Evolutionary conservation across 2,329 filamentous ascomycete species (phyloP).

Genomic region (Xylaria sp.): DNA sequence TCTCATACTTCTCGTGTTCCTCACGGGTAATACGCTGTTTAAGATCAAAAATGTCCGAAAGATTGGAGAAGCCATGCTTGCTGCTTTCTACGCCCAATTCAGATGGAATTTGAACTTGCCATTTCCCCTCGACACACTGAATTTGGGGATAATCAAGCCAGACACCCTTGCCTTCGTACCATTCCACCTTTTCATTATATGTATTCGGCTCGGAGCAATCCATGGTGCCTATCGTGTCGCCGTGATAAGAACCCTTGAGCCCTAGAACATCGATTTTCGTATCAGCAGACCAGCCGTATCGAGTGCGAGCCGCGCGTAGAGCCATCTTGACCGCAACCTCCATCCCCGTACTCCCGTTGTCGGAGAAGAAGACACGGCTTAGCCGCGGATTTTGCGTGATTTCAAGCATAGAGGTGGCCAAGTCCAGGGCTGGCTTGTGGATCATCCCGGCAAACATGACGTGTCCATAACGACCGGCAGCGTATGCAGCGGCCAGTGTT

Average conservation of each 20-base stretch:
- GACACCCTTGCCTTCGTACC: constrained; percentile 78
- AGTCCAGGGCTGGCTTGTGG: constrained; percentile 75
- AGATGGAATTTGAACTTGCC: constrained; percentile 65
- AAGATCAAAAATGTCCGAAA: constrained; percentile 67
- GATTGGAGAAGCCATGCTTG: constrained; percentile 50
- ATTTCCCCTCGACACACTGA: constrained; percentile 68
- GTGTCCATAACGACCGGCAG: constrained; percentile 83
- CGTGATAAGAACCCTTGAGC: constrained; percentile 81
- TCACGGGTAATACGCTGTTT: constrained; percentile 51
- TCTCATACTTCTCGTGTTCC: constrained; percentile 59
- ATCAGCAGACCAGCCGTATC: constrained; percentile 68
- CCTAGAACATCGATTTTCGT: constrained; percentile 72
- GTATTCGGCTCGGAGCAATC: constrained; percentile 78
- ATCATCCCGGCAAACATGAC: constrained; percentile 85
- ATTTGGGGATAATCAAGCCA: constrained; percentile 84
- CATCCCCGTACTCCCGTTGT: constrained; percentile 82
- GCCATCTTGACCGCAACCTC: constrained; percentile 90
- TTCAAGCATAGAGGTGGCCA: constrained; percentile 69
- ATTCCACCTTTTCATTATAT: constrained; percentile 84
- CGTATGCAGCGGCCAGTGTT: constrained; percentile 77
- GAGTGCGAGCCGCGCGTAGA: constrained; percentile 67
- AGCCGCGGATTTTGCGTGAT: constrained; percentile 68
- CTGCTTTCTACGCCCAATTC: constrained; percentile 52
- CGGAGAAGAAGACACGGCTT: constrained; percentile 77
- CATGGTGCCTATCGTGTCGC: constrained; percentile 89